These are phyloP conservation scores for Camelina hispida DNA, from an alignment of 345 rosid species.

Conservation along the genomic window DNA sequence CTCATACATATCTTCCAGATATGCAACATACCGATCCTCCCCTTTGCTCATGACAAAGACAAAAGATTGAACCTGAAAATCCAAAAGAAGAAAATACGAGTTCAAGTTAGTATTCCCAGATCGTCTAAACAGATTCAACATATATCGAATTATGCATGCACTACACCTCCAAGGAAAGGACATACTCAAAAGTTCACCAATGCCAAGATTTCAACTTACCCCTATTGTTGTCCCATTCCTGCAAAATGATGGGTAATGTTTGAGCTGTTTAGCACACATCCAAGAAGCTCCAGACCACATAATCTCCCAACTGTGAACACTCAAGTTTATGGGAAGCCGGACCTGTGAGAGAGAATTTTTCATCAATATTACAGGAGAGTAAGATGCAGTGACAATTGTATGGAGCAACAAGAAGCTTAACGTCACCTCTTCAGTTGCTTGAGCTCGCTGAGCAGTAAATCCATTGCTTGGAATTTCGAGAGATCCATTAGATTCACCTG, in stretches of 20 bases:
- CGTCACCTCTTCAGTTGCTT: slow-evolving; percentile 51
- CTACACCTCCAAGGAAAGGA: slow-evolving; percentile 3
- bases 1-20: slow-evolving; percentile 98
- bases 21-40: slow-evolving; percentile 78
- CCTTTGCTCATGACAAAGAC: slow-evolving; percentile 94
- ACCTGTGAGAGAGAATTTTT: slow-evolving; percentile 51
- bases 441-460: slow-evolving; percentile 51
- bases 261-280: slow-evolving; percentile 93
- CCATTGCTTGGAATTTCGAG: slow-evolving; percentile 52
- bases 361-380: slow-evolving; percentile 19
- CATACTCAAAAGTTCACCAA: slow-evolving; percentile 5
- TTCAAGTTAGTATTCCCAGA: slow-evolving; percentile 34
- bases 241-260: slow-evolving; percentile 86
- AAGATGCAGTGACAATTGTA: slow-evolving; percentile 25
- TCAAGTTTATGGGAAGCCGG: slow-evolving; percentile 54
- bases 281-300: slow-evolving; percentile 87
- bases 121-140: slow-evolving; percentile 26
- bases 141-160: slow-evolving; percentile 3
- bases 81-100: slow-evolving; percentile 24
- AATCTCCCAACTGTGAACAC: slow-evolving; percentile 68
- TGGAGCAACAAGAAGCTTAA: slow-evolving; percentile 14
- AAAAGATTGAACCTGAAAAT: slow-evolving; percentile 79
- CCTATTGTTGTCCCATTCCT: slow-evolving; percentile 81
- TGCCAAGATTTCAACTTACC: slow-evolving; percentile 54
- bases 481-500: slow-evolving; percentile 53